Conservation (phyloP, 768 basidiomycete genomes). For the Kwoniella botswanensis region DNA sequence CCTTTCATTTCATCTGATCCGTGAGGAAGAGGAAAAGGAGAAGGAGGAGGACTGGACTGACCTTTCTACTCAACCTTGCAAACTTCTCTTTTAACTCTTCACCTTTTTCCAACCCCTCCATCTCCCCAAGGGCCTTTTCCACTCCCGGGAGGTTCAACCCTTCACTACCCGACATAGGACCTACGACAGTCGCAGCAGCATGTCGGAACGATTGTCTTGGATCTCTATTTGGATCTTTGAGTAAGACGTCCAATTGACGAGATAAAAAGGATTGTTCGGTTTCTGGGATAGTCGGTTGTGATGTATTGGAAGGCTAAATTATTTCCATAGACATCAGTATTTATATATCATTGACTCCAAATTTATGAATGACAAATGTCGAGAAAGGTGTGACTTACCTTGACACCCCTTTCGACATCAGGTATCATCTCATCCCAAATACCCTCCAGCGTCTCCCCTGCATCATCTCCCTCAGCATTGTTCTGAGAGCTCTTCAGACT, state of each 20-base stretch:
- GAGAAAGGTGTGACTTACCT: slow-evolving; percentile 65
- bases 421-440: slow-evolving; percentile 72
- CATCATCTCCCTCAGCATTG: slow-evolving; percentile 66
- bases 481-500: slow-evolving; percentile 63
- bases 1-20: background rate
- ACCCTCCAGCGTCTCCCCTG: slow-evolving; percentile 67
- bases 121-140: slow-evolving; percentile 82
- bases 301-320: slow-evolving; percentile 7
- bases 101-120: slow-evolving; percentile 66
- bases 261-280: slow-evolving; percentile 90
- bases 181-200: slow-evolving; percentile 73
- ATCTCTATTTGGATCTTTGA: slow-evolving; percentile 87
- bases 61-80: slow-evolving; percentile 45
- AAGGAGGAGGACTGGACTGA: slow-evolving; percentile 12
- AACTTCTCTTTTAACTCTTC: slow-evolving; percentile 53
- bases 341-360: no score
- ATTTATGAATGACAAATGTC: no score
- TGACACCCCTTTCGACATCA: slow-evolving; percentile 70
- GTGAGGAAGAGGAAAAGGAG: background rate
- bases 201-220: slow-evolving; percentile 86
- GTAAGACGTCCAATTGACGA: slow-evolving; percentile 87
- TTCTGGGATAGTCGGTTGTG: slow-evolving; percentile 64
- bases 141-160: slow-evolving; percentile 85
- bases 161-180: slow-evolving; percentile 85
- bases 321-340: background rate